Evolutionary conservation across 1,284 basidiomycete species (phyloP).

Genomic region (Inonotus obliquus): DNA sequence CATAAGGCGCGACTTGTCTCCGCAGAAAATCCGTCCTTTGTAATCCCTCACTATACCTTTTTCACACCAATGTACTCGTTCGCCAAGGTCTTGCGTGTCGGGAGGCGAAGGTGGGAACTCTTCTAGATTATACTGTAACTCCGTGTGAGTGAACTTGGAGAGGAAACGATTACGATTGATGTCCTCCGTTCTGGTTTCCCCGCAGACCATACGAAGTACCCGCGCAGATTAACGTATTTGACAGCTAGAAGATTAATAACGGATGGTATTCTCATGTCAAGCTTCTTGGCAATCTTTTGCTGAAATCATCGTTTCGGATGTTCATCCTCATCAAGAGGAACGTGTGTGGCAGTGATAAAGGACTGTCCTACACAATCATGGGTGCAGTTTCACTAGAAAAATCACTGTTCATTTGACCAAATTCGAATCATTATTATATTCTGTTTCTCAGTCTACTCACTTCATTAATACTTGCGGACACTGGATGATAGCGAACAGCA

Average conservation of each 20-base stretch:
- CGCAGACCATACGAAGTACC: slow-evolving; percentile 15
- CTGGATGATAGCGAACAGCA: neutral
- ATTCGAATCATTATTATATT: neutral
- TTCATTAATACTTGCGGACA: neutral
- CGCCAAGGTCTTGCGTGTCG: neutral
- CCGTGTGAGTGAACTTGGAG: neutral
- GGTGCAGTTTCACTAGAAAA: neutral
- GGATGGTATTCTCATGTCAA: neutral
- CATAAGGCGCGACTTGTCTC: neutral
- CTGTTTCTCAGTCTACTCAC: neutral
- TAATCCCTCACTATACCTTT: neutral
- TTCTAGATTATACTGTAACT: neutral
- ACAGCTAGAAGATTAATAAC: neutral
- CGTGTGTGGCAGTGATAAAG: neutral
- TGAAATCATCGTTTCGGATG: neutral
- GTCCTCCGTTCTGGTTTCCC: slow-evolving; percentile 7
- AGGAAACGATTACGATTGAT: neutral
- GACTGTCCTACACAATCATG: neutral
- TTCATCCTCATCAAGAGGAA: neutral
- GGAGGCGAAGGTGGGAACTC: neutral
- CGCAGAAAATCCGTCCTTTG: slow-evolving; percentile 12
- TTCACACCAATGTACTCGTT: neutral
- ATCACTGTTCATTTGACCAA: neutral
- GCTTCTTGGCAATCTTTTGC: neutral
- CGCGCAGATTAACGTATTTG: slow-evolving; percentile 12